A percentile compares a stretch with the other conserved stretches of the same genome.
These are phyloP conservation scores for Aspergillus texensis DNA, from an alignment of 2,329 filamentous ascomycete genomes.

Conservation along the genomic window DNA sequence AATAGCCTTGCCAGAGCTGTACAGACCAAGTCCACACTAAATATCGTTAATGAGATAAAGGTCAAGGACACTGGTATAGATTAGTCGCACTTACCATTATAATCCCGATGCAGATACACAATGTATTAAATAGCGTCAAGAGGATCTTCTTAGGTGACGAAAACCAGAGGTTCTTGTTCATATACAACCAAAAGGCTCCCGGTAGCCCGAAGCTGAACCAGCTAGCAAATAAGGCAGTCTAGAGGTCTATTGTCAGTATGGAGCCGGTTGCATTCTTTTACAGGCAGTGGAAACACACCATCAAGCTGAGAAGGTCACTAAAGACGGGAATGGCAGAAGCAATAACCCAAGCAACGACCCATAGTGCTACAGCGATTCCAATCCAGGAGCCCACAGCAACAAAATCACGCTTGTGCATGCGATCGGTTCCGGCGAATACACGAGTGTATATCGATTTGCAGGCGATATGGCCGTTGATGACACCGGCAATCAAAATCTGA, in stretches of 20 bases:
- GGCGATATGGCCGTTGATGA: slow-evolving; percentile 68
- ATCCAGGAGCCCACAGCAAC: slow-evolving; percentile 59
- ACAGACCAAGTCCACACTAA: slow-evolving; percentile 36
- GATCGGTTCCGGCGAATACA: slow-evolving; percentile 60
- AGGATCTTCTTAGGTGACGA: slow-evolving; percentile 25
- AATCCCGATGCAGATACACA: neutral
- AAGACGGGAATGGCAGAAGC: slow-evolving; percentile 70
- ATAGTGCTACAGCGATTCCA: slow-evolving; percentile 55
- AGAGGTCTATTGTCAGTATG: neutral
- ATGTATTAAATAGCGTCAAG: slow-evolving; percentile 24
- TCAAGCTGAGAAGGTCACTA: slow-evolving; percentile 64
- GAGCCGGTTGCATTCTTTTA: neutral
- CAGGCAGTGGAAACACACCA: slow-evolving; percentile 33
- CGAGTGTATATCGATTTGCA: slow-evolving; percentile 66
- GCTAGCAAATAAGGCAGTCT: slow-evolving; percentile 59
- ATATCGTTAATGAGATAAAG: slow-evolving; percentile 1
- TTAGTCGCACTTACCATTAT: neutral
- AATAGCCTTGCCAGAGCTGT: slow-evolving; percentile 33
- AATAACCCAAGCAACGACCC: slow-evolving; percentile 65
- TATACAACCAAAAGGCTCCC: slow-evolving; percentile 32
- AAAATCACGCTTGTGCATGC: slow-evolving; percentile 51
- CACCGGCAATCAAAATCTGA: slow-evolving; percentile 66
- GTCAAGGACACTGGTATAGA: neutral
- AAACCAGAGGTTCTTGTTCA: slow-evolving; percentile 28
- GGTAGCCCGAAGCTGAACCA: slow-evolving; percentile 59